Base-by-base conservation (phyloP, 805 yeast genomes). In the Yarrowia porcina region DNA sequence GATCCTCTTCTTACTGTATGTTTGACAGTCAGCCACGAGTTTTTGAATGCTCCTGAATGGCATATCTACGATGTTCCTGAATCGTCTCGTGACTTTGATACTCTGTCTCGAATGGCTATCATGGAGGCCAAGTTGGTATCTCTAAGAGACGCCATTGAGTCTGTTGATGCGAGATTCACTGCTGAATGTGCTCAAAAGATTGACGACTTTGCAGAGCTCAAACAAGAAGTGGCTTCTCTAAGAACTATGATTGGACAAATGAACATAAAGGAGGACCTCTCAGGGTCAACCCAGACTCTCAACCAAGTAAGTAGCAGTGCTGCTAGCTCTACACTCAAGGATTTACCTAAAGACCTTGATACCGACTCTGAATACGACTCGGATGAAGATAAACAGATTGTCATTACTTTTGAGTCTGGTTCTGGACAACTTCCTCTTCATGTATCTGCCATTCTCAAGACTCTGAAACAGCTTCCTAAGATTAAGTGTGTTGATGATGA, bases 101-200 rank as follows among this genome's bases (percentile, higher is more conserved):
- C 56, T 10, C 56, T 49, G 2, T 49, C 56, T 32, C 56, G 56
- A 5, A 49, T 49, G 56, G 20, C 56, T 10, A 49, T 49, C 15
- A 32, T 49, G 30, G 56, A 49, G 30, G 56, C 56, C 56, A 49
- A 49, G 12, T 11, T 49, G 11, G 56, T 49, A 6, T 49, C 56
- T n/a, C 56, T 49, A 9, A 12, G 56, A 49, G 56, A 49, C 21
- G 56, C 30, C 13, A 49, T 49, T 49, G 56, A 32, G 56, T 49
- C 39, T 7, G 15, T 33, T 9, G 56, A 49, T 33, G 56, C 56
- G 4, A 20, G 56, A 20, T 20, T 49, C 7, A 4, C 56, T 2
- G 38, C 20, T 12, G 56, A 15, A 20, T 4, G 39, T 0, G 15
- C 39, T 2, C 3, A 49, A 5, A 18, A 27, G 8, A 4, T 27